phyloP scores from a whole-genome alignment of 164 flowering plant species.

The Vitis amurensis region DNA sequence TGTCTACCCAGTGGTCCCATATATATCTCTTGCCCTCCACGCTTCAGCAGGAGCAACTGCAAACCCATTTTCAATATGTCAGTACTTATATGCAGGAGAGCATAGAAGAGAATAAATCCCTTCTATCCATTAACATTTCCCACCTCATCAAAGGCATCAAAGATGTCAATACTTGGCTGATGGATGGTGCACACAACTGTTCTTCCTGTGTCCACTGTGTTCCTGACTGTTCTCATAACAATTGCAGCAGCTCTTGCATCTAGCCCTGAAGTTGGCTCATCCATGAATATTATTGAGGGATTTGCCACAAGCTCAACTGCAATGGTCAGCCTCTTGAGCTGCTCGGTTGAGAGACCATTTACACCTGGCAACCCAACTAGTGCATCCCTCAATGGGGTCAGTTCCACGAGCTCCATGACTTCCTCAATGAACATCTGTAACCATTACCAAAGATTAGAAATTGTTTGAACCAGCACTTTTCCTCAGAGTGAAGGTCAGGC shows the following conservation, averaged over 20 bases:
- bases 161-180: constrained; percentile 69
- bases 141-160: constrained; percentile 71
- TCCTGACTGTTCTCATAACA: constrained; percentile 68
- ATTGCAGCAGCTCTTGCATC: constrained; percentile 78
- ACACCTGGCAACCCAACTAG: constrained; percentile 59
- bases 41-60: constrained; percentile 56
- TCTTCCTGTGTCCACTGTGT: constrained; percentile 67
- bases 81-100: not conserved
- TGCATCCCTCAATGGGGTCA: constrained; percentile 36
- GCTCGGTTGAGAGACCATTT: constrained; percentile 61
- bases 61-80: not conserved
- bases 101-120: no score
- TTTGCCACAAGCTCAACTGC: constrained; percentile 70
- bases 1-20: constrained; percentile 53
- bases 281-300: constrained; percentile 71
- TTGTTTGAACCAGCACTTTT: no score
- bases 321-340: constrained; percentile 60
- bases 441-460: not conserved
- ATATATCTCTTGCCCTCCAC: constrained; percentile 57
- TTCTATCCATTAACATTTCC: not conserved
- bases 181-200: constrained; percentile 72
- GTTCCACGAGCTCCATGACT: constrained; percentile 59
- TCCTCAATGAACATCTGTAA: constrained; percentile 57
- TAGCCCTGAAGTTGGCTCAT: constrained; percentile 71
- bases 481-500: no score